Conservation (phyloP, 139 green algal genomes). For the Closterium sp. region DNA sequence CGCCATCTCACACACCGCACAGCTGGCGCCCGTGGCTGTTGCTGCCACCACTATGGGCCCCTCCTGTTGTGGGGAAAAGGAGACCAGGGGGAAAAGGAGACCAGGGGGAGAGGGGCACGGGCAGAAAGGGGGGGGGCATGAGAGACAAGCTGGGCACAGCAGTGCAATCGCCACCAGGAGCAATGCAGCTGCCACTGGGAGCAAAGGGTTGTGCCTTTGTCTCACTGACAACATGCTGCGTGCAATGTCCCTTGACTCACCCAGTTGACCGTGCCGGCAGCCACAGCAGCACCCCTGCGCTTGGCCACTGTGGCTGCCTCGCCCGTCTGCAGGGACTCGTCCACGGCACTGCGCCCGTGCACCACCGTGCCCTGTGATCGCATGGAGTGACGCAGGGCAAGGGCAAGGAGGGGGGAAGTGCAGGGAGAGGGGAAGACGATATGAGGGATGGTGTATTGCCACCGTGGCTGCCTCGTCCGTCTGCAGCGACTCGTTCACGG, state of each 20-base stretch:
- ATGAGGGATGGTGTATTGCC: too few species aligned
- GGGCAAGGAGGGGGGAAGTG: too few species aligned
- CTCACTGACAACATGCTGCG: not conserved
- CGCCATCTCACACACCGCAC: constrained; percentile 56
- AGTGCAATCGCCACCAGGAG: too few species aligned
- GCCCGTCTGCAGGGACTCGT: constrained; percentile 96
- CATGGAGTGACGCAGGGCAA: too few species aligned
- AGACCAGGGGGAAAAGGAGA: not conserved
- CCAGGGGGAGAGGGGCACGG: not conserved
- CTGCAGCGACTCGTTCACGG: too few species aligned
- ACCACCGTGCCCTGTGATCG: too few species aligned
- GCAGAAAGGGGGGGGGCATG: too few species aligned
- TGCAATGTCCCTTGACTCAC: not conserved
- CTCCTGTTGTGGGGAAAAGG: constrained; percentile 48
- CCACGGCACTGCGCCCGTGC: constrained; percentile 62
- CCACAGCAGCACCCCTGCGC: not conserved
- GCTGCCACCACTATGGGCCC: constrained; percentile 68
- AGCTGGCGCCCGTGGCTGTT: constrained; percentile 67
- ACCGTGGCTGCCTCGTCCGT: too few species aligned
- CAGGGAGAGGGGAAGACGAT: too few species aligned
- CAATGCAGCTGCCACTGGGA: too few species aligned
- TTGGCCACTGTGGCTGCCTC: constrained; percentile 64
- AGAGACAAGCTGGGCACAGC: too few species aligned
- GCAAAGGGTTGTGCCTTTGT: too few species aligned
- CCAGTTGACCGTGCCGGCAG: constrained; percentile 19